These are phyloP conservation scores for Petunia secreta DNA, from an alignment of 257 asterid species.

Conservation along the genomic window DNA sequence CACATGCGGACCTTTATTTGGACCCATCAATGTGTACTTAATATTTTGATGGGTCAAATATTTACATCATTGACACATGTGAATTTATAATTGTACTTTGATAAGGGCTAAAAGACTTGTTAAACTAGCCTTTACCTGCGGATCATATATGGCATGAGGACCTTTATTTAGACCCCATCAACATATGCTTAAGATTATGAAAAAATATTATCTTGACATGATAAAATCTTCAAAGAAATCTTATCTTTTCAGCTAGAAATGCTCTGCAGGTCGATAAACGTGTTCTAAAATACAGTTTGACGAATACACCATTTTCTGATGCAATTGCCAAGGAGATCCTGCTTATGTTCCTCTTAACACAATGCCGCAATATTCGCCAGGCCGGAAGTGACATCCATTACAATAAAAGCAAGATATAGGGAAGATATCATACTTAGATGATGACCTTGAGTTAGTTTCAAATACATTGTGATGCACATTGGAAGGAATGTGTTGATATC, in stretches of 20 bases:
- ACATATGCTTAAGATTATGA: no score
- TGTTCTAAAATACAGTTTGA: slow-evolving; percentile 55
- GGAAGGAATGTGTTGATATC: slow-evolving; percentile 66
- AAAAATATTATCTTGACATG: no score
- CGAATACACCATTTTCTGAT: slow-evolving; percentile 37
- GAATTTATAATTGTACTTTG: no score
- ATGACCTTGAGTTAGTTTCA: slow-evolving; percentile 85
- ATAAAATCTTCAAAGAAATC: slow-evolving; percentile 54
- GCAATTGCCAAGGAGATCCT: slow-evolving; percentile 42
- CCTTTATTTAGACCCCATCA: no score
- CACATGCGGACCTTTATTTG: no score
- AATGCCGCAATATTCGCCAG: slow-evolving; percentile 38
- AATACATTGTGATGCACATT: slow-evolving; percentile 68
- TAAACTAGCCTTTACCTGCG: no score
- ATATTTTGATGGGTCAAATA: no score
- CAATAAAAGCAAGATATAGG: slow-evolving; percentile 46
- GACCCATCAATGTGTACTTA: no score
- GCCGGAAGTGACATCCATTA: slow-evolving; percentile 56
- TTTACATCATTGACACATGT: no score
- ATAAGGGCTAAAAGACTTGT: no score
- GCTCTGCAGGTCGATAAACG: slow-evolving; percentile 52
- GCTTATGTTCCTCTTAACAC: slow-evolving; percentile 41
- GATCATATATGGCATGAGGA: no score
- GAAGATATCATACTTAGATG: slow-evolving; percentile 50
- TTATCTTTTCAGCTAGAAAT: slow-evolving; percentile 55